Conservation (phyloP, 176 grass and related monocot genomes). For the Musa troglodytarum region DNA sequence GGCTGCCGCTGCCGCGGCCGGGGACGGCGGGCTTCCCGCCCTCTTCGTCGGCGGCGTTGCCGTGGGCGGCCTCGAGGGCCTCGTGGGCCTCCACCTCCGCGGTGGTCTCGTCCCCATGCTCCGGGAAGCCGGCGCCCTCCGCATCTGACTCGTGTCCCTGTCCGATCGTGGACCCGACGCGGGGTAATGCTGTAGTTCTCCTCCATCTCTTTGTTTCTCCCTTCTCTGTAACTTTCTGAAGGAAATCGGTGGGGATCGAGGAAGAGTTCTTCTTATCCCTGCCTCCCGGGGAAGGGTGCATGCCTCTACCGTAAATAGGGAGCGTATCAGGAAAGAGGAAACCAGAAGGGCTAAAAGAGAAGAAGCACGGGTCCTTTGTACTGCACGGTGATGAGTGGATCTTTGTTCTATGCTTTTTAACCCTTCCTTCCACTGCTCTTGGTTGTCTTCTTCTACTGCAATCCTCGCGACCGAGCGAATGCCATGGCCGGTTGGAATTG, state of each 20-base stretch:
- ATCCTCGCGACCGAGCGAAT: not conserved
- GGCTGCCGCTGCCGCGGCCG: slow-evolving; percentile 29
- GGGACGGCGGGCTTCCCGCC: slow-evolving; percentile 42
- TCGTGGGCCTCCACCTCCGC: slow-evolving; percentile 88
- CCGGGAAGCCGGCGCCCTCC: slow-evolving; percentile 31
- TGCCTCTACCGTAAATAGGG: not conserved
- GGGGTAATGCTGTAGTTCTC: slow-evolving; percentile 13
- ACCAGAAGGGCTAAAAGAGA: not conserved
- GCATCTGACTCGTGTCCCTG: not conserved
- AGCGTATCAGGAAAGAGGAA: not conserved
- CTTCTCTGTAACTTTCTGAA: not conserved
- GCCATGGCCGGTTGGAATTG: too few species aligned
- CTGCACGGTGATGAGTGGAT: not conserved
- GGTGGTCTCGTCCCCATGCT: slow-evolving; percentile 39
- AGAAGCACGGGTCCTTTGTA: not conserved
- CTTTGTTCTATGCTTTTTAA: not conserved
- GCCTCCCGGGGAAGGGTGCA: not conserved
- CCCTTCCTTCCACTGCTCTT: not conserved
- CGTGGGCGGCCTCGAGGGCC: slow-evolving; percentile 72
- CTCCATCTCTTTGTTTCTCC: not conserved
- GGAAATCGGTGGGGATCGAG: not conserved
- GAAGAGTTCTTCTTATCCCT: not conserved
- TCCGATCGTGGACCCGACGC: too few species aligned
- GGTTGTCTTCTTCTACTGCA: not conserved
- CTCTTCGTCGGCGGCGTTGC: slow-evolving; percentile 73